Percentiles rank a stretch among this genome's conserved stretches.
Evolutionary conservation across 345 rosid species (phyloP).

Genomic region (Anastatica hierochuntica): DNA sequence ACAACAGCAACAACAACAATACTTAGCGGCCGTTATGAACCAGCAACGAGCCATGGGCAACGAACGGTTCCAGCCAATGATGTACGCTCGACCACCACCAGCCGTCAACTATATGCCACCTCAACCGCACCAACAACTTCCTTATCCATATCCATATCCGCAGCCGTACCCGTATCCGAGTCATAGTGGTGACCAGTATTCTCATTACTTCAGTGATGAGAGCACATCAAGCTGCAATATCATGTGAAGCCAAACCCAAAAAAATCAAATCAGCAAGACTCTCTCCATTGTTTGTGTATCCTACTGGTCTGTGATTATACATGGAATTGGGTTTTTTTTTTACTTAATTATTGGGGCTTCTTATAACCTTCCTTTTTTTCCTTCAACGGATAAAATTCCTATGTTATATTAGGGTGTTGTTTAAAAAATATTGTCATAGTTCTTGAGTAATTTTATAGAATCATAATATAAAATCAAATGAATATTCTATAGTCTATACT

Average conservation of each 20-base stretch:
- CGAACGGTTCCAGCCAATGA: conserved; percentile 83
- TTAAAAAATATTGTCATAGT: conserved; percentile 28
- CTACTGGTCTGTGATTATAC: too few relatives aligned
- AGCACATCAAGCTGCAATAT: conserved; percentile 79
- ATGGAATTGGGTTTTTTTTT: too few relatives aligned
- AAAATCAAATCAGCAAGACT: conserved; percentile 6
- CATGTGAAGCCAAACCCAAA: conserved; percentile 65
- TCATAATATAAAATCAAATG: conserved; percentile 27
- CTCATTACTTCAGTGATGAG: conserved; percentile 73
- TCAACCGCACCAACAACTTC: conserved; percentile 21
- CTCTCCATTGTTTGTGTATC: conserved; percentile 23
- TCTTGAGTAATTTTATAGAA: conserved; percentile 41
- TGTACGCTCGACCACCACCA: conserved; percentile 80
- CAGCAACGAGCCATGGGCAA: conserved; percentile 74
- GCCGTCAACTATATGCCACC: conserved; percentile 84
- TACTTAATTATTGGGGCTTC: conserved; percentile 26
- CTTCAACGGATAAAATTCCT: conserved; percentile 23
- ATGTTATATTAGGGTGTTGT: conserved; percentile 33
- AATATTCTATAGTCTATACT: conserved; percentile 22
- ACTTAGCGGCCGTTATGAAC: conserved; percentile 72
- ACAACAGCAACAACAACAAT: conserved; percentile 44
- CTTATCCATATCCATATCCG: conserved; percentile 42
- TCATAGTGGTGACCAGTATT: conserved; percentile 26
- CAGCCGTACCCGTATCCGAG: conserved; percentile 14
- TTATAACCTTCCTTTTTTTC: conserved; percentile 18